phyloP scores from a whole-genome alignment of 306 rosid species.

The Biancaea sappan region DNA sequence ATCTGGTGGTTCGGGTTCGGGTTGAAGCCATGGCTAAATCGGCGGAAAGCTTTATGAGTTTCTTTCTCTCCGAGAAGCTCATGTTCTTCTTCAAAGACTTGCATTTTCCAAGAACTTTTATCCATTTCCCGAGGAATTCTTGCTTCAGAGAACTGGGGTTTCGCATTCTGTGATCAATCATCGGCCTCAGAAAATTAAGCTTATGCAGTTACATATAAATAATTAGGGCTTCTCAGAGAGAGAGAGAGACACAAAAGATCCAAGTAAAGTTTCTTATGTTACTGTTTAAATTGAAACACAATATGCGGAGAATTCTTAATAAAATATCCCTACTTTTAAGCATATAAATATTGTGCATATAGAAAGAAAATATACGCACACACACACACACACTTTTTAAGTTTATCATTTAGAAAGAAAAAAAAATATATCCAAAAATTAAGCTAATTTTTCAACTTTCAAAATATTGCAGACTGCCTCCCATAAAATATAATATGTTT shows the following conservation, averaged over 20 bases:
- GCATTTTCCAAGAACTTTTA: conserved; percentile 59
- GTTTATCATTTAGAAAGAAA: too few species aligned
- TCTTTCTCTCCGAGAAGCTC: conserved; percentile 63
- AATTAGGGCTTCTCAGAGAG: neutral
- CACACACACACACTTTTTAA: too few species aligned
- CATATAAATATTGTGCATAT: too few species aligned
- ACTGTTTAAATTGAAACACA: too few species aligned
- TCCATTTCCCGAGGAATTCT: conserved; percentile 75
- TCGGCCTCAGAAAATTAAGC: neutral
- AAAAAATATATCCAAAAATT: neutral
- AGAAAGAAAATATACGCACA: too few species aligned
- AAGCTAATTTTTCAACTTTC: too few species aligned
- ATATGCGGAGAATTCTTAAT: too few species aligned
- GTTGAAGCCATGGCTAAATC: conserved; percentile 85
- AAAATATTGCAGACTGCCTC: too few species aligned
- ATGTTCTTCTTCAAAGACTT: conserved; percentile 45
- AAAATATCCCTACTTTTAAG: too few species aligned
- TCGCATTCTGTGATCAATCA: conserved; percentile 51
- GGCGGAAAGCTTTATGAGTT: conserved; percentile 73
- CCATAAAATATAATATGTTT: too few species aligned
- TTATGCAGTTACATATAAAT: neutral
- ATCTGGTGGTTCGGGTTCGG: conserved; percentile 48
- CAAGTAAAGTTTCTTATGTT: neutral
- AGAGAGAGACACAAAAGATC: too few species aligned
- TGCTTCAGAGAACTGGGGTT: conserved; percentile 49